These are phyloP conservation scores for Lepidium didymum DNA, from an alignment of 345 rosid genomes.

Conservation along the genomic window DNA sequence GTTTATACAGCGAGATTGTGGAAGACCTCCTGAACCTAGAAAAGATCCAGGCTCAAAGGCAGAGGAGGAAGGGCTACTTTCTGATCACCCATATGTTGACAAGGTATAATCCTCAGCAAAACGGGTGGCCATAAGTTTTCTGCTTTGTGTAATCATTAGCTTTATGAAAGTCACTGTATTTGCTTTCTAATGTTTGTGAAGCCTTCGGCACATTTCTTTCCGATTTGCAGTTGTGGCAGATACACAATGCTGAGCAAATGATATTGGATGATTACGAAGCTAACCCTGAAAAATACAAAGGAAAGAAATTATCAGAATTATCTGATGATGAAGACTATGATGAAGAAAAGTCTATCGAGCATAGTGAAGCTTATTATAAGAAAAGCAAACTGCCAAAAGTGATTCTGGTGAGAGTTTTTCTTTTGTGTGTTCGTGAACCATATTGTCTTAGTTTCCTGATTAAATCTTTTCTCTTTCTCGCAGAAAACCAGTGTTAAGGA, in stretches of 20 bases:
- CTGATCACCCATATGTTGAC: constrained; percentile 90
- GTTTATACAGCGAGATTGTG: constrained; percentile 69
- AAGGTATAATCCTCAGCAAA: constrained; percentile 37
- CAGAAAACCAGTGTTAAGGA: constrained; percentile 93
- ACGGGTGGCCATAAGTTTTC: neutral
- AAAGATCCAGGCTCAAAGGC: constrained; percentile 68
- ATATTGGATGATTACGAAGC: constrained; percentile 77
- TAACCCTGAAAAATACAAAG: constrained; percentile 82
- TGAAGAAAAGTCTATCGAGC: constrained; percentile 54
- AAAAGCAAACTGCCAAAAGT: constrained; percentile 52
- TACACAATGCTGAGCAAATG: constrained; percentile 91
- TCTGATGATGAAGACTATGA: constrained; percentile 68
- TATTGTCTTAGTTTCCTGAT: constrained; percentile 17
- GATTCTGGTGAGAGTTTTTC: constrained; percentile 46
- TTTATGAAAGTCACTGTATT: neutral
- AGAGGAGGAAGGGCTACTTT: constrained; percentile 74
- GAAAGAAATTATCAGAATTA: constrained; percentile 69
- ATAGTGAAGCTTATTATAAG: constrained; percentile 57
- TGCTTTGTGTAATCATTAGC: neutral
- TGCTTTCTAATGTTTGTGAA: neutral
- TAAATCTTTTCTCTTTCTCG: constrained; percentile 1
- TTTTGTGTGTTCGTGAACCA: neutral
- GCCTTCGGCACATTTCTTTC: neutral
- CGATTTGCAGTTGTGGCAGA: constrained; percentile 78
- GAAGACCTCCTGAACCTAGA: constrained; percentile 87